Evolutionary conservation across 768 basidiomycete species (phyloP), one percentile per base, ranked within the genome.

Genomic region (Pilatotrama ljubarskyi): DNA sequence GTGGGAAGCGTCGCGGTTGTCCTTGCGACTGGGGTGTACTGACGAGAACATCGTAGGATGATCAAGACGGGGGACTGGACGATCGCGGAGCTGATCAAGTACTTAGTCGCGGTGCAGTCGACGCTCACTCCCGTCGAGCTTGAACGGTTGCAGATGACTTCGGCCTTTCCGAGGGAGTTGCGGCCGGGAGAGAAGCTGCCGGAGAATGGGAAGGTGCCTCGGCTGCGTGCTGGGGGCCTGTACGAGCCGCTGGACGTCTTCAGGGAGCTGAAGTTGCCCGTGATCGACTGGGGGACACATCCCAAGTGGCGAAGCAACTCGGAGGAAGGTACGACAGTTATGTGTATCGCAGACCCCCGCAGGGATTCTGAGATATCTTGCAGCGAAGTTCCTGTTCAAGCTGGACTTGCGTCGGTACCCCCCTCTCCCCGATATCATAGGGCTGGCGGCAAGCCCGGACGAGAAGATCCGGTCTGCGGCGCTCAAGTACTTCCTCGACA

Each of bases 51-150:
- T 17, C n/a, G 4, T 61, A 93, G 91, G 71, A 91, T 93, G 90
- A 84, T 93, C 64, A 90, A 88, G 71, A 91, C 90, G 46, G 93
- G 93, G 26, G 88, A 91, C 64, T 95, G 94, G 95, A 90, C 88
- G 1, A 86, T 89, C 51, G 81, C 85, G 11, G 91, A 97, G 61
- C 79, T 99, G 15, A 82, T 88, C 52, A 89, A 87, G 68, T 97
- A 99, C 71, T 82, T 99, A 11, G 89, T 92, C 37, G 87, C 88
- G 2, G 90, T 97, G 9, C 84, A 85, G 67, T 81, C 84, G 15
- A 81, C 81, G 0, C 64, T 93, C 74, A 65, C 82, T 65, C 37
- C 80, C 58, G 75, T 81, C 63, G 83, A 99, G 67, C 51, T 84
- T 9, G 78, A 82, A 1, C 75, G 80, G 44, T 73, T 90, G 13